Percentiles rank a stretch among this genome's conserved stretches.
These are phyloP conservation scores for Kingdonia uniflora DNA, from an alignment of 164 flowering plant genomes.

Conservation along the genomic window DNA sequence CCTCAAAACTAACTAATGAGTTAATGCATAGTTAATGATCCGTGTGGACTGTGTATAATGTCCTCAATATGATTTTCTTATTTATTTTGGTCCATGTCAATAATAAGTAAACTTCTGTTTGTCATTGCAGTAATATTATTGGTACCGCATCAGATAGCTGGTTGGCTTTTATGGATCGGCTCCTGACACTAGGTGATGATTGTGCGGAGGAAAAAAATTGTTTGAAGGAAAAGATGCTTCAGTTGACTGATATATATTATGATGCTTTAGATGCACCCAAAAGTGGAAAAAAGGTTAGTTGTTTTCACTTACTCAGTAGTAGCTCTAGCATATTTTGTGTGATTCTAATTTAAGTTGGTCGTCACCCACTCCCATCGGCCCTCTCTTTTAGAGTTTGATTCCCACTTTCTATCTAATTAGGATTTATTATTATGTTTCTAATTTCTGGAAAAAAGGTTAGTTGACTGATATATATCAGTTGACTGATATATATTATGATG, in stretches of 20 bases:
- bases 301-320: conserved; percentile 1
- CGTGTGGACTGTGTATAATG: too few relatives aligned
- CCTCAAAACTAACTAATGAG: too few relatives aligned
- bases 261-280: conserved; percentile 87
- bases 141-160: conserved; percentile 72
- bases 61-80: too few relatives aligned
- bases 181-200: conserved; percentile 39
- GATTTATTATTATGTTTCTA: too few relatives aligned
- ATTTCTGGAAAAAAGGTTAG: conserved; percentile 34
- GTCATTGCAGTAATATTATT: conserved; percentile 32
- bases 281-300: conserved; percentile 50
- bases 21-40: too few relatives aligned
- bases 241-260: conserved; percentile 61
- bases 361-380: too few relatives aligned
- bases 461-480: conserved; percentile 54
- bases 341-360: too few relatives aligned
- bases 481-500: conserved; percentile 67
- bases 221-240: too few relatives aligned
- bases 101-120: conserved; percentile 7
- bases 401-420: too few relatives aligned
- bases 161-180: conserved; percentile 65
- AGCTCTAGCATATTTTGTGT: too few relatives aligned
- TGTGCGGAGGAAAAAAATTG: conserved; percentile 25
- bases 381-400: too few relatives aligned
- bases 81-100: not conserved